Evolutionary conservation across 2,329 filamentous ascomycete species (phyloP).

Genomic region (Teratosphaeriaceae sp.): DNA sequence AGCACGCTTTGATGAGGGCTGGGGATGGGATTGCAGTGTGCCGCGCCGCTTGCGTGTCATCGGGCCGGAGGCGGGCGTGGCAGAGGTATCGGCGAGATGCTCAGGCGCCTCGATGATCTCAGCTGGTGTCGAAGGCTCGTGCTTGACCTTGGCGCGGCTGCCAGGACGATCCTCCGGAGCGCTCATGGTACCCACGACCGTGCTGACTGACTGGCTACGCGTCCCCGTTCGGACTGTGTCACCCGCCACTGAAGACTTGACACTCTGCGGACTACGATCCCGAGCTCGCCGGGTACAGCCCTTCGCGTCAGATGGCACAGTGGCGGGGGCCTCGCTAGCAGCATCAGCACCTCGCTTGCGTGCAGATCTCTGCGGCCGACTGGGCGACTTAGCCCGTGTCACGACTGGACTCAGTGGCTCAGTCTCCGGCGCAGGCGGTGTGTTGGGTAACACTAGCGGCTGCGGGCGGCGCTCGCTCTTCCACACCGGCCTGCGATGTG

Average conservation of each 20-base stretch:
- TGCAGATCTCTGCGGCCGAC: neutral
- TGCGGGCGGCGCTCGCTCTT: conserved; percentile 23
- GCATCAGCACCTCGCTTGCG: conserved; percentile 11
- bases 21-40: conserved; percentile 25
- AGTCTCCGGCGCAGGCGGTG: conserved; percentile 18
- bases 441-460: conserved; percentile 17
- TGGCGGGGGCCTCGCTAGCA: conserved; percentile 11
- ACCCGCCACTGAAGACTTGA: conserved; percentile 41
- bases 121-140: conserved; percentile 41
- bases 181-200: conserved; percentile 36
- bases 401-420: conserved; percentile 29
- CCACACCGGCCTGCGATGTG: conserved; percentile 19
- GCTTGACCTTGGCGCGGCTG: conserved; percentile 37
- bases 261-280: conserved; percentile 30
- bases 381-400: conserved; percentile 2
- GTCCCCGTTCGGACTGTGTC: conserved; percentile 39
- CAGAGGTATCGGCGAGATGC: conserved; percentile 17
- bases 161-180: conserved; percentile 34
- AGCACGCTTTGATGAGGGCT: conserved; percentile 35
- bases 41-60: conserved; percentile 28
- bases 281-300: conserved; percentile 8
- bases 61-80: conserved; percentile 16
- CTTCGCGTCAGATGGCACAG: conserved; percentile 4
- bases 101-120: conserved; percentile 35
- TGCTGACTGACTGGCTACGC: conserved; percentile 43